Base-by-base conservation (phyloP, 164 flowering plant genomes). In the Berberis thunbergii region DNA sequence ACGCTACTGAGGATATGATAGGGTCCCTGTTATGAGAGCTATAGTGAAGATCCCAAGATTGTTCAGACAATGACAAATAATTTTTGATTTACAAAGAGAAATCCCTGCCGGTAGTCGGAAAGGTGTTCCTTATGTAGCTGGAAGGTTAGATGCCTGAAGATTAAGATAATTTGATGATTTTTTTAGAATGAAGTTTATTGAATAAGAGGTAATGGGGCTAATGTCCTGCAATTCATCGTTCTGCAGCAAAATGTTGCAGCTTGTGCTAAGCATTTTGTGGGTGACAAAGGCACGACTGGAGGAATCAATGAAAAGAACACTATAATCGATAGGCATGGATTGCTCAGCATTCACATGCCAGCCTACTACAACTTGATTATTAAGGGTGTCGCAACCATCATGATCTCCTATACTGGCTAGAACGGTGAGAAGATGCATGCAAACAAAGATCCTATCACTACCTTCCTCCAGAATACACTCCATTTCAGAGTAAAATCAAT, bases 391-490 rank as follows among this genome's bases (percentile, higher is more conserved):
- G 43, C 69, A 60, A 66, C 69, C 10, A 41, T 66, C 12, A 66
- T 66, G 69, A 59, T 66, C 57, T 66, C 69, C 26, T 66, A 66
- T 64, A 50, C 69, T 26, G 60, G 69, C 50, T 66, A 63, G 69
- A 59, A 66, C 39, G 69, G 69, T 13, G 49, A 59, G 63, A 66
- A 66, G 43, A 66, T 66, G 69, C 69, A 66, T 43, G 52, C 57
- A 5, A 66, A 66, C 44, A 58, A 43, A n/a, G 62, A 66, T 44
- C 69, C 60, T 42, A 26, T 66, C 57, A 66, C 69, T 5, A 12
- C 48, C 43, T 38, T 43, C 69, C 69, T 66, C 49, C 59, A 66
- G 56, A 44, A 38, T 7, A 60, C 41, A 4, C 57, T 66, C 41
- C 41, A 3, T 4, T 66, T 66, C 57, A 41, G 53, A 56, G 68